Evolutionary conservation across 2,329 filamentous ascomycete species (phyloP).

Genomic region (Pseudogymnoascus sp.): DNA sequence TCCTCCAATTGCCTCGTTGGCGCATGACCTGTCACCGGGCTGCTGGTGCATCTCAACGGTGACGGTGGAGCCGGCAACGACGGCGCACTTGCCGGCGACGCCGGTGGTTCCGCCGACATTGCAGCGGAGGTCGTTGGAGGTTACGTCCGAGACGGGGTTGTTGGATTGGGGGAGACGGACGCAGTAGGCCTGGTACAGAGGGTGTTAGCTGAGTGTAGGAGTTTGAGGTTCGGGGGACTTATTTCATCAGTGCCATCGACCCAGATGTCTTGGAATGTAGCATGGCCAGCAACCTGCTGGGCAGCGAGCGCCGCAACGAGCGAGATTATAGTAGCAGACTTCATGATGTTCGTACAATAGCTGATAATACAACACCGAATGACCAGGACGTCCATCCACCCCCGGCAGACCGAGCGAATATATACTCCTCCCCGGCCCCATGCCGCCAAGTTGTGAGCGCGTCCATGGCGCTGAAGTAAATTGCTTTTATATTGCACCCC

Average conservation of each 20-base stretch:
- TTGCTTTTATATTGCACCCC: background rate
- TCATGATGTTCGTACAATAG: conserved; percentile 10
- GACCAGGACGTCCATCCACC: conserved; percentile 33
- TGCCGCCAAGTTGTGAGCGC: background rate
- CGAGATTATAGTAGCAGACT: conserved; percentile 10
- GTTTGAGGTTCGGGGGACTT: conserved; percentile 26
- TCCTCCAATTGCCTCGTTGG: conserved; percentile 44
- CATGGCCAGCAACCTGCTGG: conserved; percentile 35
- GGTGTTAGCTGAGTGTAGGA: conserved; percentile 37
- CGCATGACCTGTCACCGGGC: conserved; percentile 39
- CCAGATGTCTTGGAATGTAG: conserved; percentile 43
- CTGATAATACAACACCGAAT: conserved; percentile 17
- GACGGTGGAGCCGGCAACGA: conserved; percentile 31
- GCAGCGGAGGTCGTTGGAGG: conserved; percentile 41
- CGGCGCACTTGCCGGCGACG: conserved; percentile 36
- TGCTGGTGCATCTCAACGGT: conserved; percentile 53
- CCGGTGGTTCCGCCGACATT: conserved; percentile 33
- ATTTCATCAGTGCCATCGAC: conserved; percentile 40
- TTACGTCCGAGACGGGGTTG: conserved; percentile 42
- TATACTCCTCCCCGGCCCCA: background rate
- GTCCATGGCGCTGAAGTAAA: conserved; percentile 1
- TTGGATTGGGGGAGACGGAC: conserved; percentile 43
- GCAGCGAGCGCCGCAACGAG: conserved; percentile 11
- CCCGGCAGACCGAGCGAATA: background rate
- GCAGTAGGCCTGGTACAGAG: conserved; percentile 38